Conservation (phyloP, 441 rosid genomes). For the Erodium trifolium region DNA sequence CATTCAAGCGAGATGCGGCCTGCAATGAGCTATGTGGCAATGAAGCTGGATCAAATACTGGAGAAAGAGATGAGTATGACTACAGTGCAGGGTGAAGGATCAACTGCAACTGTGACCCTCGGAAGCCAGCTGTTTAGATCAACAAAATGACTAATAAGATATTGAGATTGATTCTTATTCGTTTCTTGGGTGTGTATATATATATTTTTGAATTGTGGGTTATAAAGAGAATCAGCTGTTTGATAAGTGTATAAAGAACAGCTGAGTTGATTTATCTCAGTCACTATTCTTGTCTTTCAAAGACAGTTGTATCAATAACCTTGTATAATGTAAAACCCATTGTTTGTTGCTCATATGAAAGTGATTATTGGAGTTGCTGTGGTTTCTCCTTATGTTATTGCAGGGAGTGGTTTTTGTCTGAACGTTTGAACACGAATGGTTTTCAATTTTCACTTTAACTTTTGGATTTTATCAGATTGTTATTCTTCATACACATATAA, state of each 20-base stretch:
- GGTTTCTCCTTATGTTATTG: too few relatives aligned
- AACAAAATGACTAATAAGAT: slow-evolving; percentile 20
- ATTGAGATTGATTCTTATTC: neutral
- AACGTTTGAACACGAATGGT: too few relatives aligned
- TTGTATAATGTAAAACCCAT: slow-evolving; percentile 29
- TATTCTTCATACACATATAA: too few relatives aligned
- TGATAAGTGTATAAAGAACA: slow-evolving; percentile 76
- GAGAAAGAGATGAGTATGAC: slow-evolving; percentile 62
- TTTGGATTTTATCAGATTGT: too few relatives aligned
- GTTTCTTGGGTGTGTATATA: neutral
- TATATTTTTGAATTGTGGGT: slow-evolving; percentile 11
- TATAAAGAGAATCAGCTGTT: slow-evolving; percentile 56
- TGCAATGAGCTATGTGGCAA: slow-evolving; percentile 41
- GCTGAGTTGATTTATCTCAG: slow-evolving; percentile 34
- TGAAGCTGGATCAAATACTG: slow-evolving; percentile 46
- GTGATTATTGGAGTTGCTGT: slow-evolving; percentile 18
- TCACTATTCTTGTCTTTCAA: slow-evolving; percentile 18
- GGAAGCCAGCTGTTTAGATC: slow-evolving; percentile 61
- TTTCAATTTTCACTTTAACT: too few relatives aligned
- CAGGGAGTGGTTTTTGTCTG: too few relatives aligned
- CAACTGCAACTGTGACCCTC: slow-evolving; percentile 47
- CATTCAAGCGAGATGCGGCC: slow-evolving; percentile 56
- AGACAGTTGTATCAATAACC: slow-evolving; percentile 15
- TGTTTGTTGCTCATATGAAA: slow-evolving; percentile 32
- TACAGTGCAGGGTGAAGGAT: slow-evolving; percentile 54